phyloP scores from a whole-genome alignment of 768 basidiomycete genomes.

The Baorangia bicolor region DNA sequence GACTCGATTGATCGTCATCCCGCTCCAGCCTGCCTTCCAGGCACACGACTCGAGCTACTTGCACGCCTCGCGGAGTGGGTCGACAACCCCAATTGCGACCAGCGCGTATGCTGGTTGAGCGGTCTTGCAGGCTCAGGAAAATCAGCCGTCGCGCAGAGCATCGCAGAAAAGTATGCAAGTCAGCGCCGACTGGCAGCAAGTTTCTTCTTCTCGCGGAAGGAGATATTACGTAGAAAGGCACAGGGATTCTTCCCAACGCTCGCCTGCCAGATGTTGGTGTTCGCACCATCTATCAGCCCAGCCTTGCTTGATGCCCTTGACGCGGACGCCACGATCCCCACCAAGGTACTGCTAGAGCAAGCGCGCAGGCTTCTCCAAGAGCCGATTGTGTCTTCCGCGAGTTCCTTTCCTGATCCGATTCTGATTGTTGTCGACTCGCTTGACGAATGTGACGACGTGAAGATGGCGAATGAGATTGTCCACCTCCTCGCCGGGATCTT shows the following conservation, averaged over 20 bases:
- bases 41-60: conserved; percentile 18
- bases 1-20: conserved; percentile 21
- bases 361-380: conserved; percentile 22
- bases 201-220: conserved; percentile 35
- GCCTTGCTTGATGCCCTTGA: conserved; percentile 20
- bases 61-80: conserved; percentile 14
- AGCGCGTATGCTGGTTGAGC: conserved; percentile 23
- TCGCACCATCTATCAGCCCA: conserved; percentile 14
- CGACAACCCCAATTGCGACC: conserved; percentile 3
- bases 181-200: conserved; percentile 30
- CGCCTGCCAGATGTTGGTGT: conserved; percentile 30
- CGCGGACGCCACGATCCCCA: conserved; percentile 20
- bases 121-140: conserved; percentile 25
- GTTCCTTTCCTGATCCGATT: conserved; percentile 11
- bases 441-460: conserved; percentile 25
- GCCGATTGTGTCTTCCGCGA: conserved; percentile 13
- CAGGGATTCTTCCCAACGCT: conserved; percentile 31
- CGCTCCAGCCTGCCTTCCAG: conserved; percentile 19
- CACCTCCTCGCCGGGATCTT: conserved; percentile 20
- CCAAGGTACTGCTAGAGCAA: conserved; percentile 26
- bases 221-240: conserved; percentile 21
- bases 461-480: conserved; percentile 24
- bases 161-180: conserved; percentile 23
- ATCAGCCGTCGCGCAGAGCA: conserved; percentile 29
- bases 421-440: conserved; percentile 25